A percentile compares a stretch with the other conserved stretches of the same genome.
phyloP scores from a whole-genome alignment of 768 basidiomycete genomes.

The Lentinula edodes region DNA sequence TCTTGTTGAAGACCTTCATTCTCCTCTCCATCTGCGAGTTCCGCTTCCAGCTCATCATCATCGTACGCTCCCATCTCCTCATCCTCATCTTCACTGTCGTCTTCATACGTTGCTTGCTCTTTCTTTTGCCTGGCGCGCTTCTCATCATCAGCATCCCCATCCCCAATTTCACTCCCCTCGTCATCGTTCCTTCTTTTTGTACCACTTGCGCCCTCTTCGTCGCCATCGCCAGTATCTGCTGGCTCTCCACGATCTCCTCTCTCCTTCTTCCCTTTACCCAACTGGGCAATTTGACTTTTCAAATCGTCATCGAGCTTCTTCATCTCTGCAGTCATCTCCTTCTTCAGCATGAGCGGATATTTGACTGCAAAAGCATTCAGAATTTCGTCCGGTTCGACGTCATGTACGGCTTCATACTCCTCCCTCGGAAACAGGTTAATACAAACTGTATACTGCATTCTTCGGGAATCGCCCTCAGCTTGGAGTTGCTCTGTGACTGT shows the following conservation, averaged over 20 bases:
- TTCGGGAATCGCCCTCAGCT: constrained; percentile 60
- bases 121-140: constrained; percentile 68
- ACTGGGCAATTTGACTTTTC: constrained; percentile 69
- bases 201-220: constrained; percentile 27
- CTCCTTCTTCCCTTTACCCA: constrained; percentile 73
- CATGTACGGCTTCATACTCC: constrained; percentile 83
- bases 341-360: constrained; percentile 78
- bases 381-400: constrained; percentile 67
- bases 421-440: constrained; percentile 81
- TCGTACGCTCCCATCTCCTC: constrained; percentile 43
- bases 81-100: constrained; percentile 52
- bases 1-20: constrained; percentile 23
- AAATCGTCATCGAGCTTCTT: constrained; percentile 77
- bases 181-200: constrained; percentile 45
- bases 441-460: constrained; percentile 74
- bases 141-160: constrained; percentile 76
- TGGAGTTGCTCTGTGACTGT: constrained; percentile 74
- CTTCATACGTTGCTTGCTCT: constrained; percentile 74
- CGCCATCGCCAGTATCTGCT: constrained; percentile 46
- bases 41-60: constrained; percentile 57
- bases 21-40: constrained; percentile 49
- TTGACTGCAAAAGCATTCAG: constrained; percentile 63
- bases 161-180: constrained; percentile 71
- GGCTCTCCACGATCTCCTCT: constrained; percentile 41
- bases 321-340: constrained; percentile 82